Evolutionary conservation across 176 grass and related monocot genomes (phyloP), one percentile per base, ranked within the genome.

Genomic region (Hordeum vulgare): DNA sequence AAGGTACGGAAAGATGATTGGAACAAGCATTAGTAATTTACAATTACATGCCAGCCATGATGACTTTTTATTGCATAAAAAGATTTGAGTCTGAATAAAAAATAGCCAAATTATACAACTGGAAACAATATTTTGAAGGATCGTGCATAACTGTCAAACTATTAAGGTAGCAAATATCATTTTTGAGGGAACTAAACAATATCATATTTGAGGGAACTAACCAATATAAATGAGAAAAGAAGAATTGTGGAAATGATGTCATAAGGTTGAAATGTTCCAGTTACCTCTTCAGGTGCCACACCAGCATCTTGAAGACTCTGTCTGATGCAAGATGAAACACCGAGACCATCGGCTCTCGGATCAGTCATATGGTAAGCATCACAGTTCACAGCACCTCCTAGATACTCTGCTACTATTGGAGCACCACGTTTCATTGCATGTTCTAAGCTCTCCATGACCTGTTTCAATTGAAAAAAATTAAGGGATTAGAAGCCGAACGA

Each of bases 351-450:
- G 2, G 96, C 79, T 81, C 96, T 94, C 9, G 96, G 96, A 71
- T 99, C 96, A 61, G 96, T 99, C 93, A 99, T 99, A 86, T 99
- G 96, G 81, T 99, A 94, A 74, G 96, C 96, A 85, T 99, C 96
- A 85, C 96, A 99, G 83, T 96, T 99, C 72, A 99, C 96, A 56
- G 96, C 96, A 83, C 96, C 96, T 59, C 96, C 96, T 28, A 99
- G 81, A 86, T 96, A 99, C 78, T 96, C 96, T 0, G 96, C 96
- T 79, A 99, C 80, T 29, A 99, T 92, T 7, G 89, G 93, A 36
- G 96, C 96, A 78, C 85, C 93, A 53, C 96, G 90, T 78, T 99
- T 94, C 96, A 96, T 92, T 66, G 96, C 96, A 81, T 99, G 93
- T 57, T 96, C 96, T 75, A 99, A 85, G 78, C 96, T 99, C 91